Evolutionary conservation across 2,329 filamentous ascomycete genomes (phyloP).

Genomic region (Ustulina deusta): DNA sequence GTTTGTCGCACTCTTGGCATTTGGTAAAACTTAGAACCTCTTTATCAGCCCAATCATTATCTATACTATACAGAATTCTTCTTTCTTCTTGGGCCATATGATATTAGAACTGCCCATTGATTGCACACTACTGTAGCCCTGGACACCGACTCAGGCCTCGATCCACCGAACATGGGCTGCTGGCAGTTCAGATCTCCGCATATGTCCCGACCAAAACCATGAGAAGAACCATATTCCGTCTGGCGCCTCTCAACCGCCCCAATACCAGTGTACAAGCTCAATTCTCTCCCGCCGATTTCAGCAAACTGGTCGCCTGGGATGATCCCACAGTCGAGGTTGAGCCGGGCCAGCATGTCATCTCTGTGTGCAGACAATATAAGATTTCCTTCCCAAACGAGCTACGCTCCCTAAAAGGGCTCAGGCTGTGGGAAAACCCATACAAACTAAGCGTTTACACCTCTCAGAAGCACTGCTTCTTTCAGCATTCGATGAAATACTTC

Average conservation of each 20-base stretch:
- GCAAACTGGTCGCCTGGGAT: background rate
- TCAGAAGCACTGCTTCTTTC: conserved; percentile 47
- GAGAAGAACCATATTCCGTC: conserved; percentile 39
- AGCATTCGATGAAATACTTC: conserved; percentile 47
- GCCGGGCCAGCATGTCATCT: conserved; percentile 38
- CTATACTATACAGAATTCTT: too few species aligned
- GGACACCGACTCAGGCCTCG: background rate
- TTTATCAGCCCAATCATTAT: too few species aligned
- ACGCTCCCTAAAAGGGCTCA: conserved; percentile 24
- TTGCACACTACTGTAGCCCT: conserved; percentile 6
- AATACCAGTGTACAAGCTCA: background rate
- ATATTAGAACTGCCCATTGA: background rate
- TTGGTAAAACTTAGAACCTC: too few species aligned
- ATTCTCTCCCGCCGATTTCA: background rate
- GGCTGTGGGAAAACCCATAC: conserved; percentile 34
- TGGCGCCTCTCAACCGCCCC: background rate
- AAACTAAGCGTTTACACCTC: conserved; percentile 31
- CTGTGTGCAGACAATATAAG: conserved; percentile 57
- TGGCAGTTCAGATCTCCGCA: conserved; percentile 19
- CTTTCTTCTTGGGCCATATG: too few species aligned
- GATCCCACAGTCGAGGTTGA: conserved; percentile 20
- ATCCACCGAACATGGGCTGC: conserved; percentile 18
- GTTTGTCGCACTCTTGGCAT: too few species aligned
- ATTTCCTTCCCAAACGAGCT: conserved; percentile 49
- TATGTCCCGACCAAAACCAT: conserved; percentile 37